phyloP scores from a whole-genome alignment of 2,329 filamentous ascomycete genomes.

The Lachnum nothofagi region DNA sequence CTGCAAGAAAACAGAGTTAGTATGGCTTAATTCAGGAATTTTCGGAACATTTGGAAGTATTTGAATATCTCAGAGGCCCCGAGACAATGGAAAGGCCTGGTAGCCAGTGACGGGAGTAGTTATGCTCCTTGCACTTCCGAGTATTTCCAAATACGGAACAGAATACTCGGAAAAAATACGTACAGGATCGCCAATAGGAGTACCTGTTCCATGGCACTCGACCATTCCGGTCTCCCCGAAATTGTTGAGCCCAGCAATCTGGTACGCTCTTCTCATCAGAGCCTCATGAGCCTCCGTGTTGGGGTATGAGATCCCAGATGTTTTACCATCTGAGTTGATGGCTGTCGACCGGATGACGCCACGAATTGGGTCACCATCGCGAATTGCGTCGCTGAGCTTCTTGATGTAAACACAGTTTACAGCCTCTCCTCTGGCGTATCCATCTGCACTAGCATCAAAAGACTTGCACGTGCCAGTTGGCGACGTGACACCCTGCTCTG shows the following conservation, averaged over 20 bases:
- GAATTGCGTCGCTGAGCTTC: constrained; percentile 50
- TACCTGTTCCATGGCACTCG: constrained; percentile 20
- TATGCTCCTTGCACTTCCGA: too few relatives aligned
- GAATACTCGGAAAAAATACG: too few relatives aligned
- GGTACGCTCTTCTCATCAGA: constrained; percentile 16
- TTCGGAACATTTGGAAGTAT: too few relatives aligned
- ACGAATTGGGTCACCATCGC: constrained; percentile 53
- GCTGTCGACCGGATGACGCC: constrained; percentile 50
- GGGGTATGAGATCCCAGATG: constrained; percentile 40
- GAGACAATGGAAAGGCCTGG: too few relatives aligned
- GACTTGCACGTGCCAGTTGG: constrained; percentile 40
- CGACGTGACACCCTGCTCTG: constrained; percentile 5
- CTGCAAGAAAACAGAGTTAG: too few relatives aligned
- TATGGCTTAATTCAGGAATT: too few relatives aligned
- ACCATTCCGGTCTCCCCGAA: constrained; percentile 12
- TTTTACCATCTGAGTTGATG: constrained; percentile 47
- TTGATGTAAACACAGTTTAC: constrained; percentile 55
- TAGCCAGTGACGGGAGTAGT: too few relatives aligned
- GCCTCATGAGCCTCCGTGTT: constrained; percentile 33
- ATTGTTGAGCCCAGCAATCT: constrained; percentile 11
- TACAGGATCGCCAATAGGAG: constrained; percentile 15
- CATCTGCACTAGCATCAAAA: constrained; percentile 53
- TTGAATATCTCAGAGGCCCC: too few relatives aligned
- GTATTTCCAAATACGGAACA: too few relatives aligned
- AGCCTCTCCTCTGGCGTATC: constrained; percentile 61